Base-by-base conservation (phyloP, 768 basidiomycete species). In the Hemileccinum impolitum region DNA sequence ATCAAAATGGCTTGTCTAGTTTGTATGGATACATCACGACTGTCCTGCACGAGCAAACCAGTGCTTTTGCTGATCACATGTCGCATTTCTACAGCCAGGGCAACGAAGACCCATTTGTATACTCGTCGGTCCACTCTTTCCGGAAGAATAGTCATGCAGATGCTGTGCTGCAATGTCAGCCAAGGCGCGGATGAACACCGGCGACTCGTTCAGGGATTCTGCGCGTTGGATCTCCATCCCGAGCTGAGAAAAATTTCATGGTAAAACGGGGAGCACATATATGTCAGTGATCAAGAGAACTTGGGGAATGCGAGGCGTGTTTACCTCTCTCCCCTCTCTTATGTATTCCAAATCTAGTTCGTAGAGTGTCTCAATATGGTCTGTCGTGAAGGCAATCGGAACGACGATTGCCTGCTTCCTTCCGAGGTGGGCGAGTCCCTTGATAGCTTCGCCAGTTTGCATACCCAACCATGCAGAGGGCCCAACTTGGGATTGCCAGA, bases 391-490 rank as follows among this genome's bases (percentile, higher is more conserved):
- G 21, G 96, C 96, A 53, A 99, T 94, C 0, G 96, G 96, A 7
- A 99, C 82, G 34, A 98, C 73, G 48, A 97, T 76, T 4, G 78
- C 84, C 53, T 84, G 80, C 66, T 89, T 90, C 65, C 76, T 80
- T 26, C 87, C 87, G 35, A 90, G 71, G 15, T 84, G 79, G 44
- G 87, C 85, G 37, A 90, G 75, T 15, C 89, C 90, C 75, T 96
- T 92, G 64, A 99, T 72, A 39, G 94, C 90, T 45, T 91, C 93
- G 15, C 80, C 75, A 2, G 96, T 99, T 68, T 97, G 94, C 74
- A 92, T 93, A 4, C 96, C 96, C 81, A 98, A 90, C 96, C 96
- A 98, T 17, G 94, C 90, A 32, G 85, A 87, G 4, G 96, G 96
- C 3, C 96, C 96, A 40, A 99, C 96, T 68, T 98, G 88, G 6